Evolutionary conservation across 2,329 filamentous ascomycete species (phyloP).

Genomic region (Ophiostoma australiae): DNA sequence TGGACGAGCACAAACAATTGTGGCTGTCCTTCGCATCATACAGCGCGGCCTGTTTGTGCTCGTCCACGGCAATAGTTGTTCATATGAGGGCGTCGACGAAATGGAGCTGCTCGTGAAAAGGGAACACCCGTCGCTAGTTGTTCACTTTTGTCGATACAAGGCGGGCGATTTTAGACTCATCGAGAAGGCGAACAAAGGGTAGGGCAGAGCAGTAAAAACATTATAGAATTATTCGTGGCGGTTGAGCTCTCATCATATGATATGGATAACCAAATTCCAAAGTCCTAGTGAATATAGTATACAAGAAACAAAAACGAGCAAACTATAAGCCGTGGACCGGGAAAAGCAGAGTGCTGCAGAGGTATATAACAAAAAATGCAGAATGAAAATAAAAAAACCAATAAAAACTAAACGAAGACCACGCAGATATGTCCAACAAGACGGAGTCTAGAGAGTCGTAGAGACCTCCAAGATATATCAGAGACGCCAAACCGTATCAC

Average conservation of each 20-base stretch:
- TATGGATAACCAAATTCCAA: neutral
- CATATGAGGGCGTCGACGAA: neutral
- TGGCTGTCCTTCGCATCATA: neutral
- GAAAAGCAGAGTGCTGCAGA: neutral
- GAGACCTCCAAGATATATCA: neutral
- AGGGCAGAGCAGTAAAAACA: neutral
- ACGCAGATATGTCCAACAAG: too few relatives aligned
- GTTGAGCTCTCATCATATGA: neutral
- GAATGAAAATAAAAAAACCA: neutral
- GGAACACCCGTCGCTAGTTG: neutral
- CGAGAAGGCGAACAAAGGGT: neutral
- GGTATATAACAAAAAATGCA: slow-evolving; percentile 8
- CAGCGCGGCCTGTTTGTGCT: too few relatives aligned
- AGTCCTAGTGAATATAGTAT: neutral
- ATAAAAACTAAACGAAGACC: neutral
- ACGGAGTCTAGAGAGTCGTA: too few relatives aligned
- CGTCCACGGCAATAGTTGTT: too few relatives aligned
- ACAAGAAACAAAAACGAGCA: neutral
- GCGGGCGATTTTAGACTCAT: too few relatives aligned
- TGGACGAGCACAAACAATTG: neutral
- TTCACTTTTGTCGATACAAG: neutral
- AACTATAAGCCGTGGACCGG: neutral
- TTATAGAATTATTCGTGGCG: neutral
- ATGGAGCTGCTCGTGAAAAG: neutral
- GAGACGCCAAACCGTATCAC: neutral